Base-by-base conservation (phyloP, 108 stramenopile species). In the Fistulifera solaris region DNA sequence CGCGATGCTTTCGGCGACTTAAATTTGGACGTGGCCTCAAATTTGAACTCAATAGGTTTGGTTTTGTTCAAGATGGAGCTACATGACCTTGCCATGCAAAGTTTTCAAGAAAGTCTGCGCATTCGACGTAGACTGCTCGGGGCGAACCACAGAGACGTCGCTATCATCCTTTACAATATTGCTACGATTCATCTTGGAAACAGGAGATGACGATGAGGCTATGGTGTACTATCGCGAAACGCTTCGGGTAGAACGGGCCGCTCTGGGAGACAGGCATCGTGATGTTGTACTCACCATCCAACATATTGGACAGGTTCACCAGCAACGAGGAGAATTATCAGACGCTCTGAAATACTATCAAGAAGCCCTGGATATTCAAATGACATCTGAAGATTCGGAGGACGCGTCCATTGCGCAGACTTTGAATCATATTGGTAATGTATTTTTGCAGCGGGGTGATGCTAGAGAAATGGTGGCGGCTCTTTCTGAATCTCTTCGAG, bases 221-320 rank as follows among this genome's bases (percentile, higher is more conserved):
- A 66, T 80, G 51, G n/a, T 39, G 24, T 68, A 28, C 46, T 84
- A 80, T 38, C 45, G 44, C 6, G 78, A 84, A 45, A 76, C 83
- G 16, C 63, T 84, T 16, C 65, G 71, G 45, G 75, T 84, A 15
- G 81, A 81, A 49, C 43, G 57, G 38, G 61, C 65, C 13, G 53
- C 64, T 11, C 55, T 80, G 14, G 79, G 81, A 19, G 10, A 55
- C 35, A 54, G 66, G 25, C 67, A 77, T 43, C 40, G 47, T 27
- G 85, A 83, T 48, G 81, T 79, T 24, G 62, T 70, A 10, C 38
- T 75, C 18, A 83, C 78, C 4, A 40, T 77, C 54, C 65, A 61
- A 24, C 82, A 79, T 59, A 55, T 83, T 41, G 82, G 70, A 12
- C 76, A 75, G 40, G 76, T 79, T 13, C 62, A 75, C 49, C 82